A percentile compares a stretch with the other conserved stretches of the same genome.
These are phyloP conservation scores for Dorcoceras hygrometricum DNA, from an alignment of 257 asterid genomes.

Conservation along the genomic window DNA sequence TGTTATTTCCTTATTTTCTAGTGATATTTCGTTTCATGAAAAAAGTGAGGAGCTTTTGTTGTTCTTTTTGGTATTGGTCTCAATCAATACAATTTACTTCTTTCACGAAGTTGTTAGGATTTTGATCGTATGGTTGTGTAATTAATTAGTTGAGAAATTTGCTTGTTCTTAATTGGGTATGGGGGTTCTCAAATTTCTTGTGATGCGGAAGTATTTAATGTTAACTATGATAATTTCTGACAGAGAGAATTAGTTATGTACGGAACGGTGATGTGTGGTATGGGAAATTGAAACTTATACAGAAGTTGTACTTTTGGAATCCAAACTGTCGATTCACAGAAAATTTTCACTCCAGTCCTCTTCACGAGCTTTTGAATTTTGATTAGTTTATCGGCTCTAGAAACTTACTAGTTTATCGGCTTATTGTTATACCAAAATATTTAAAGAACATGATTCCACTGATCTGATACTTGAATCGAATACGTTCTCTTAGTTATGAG, in stretches of 20 bases:
- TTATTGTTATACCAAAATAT: no score
- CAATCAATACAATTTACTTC: slow-evolving; percentile 7
- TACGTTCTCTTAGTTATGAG: not conserved
- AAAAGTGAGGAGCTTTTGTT: no score
- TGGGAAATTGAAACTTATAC: slow-evolving; percentile 13
- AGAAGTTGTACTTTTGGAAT: not conserved
- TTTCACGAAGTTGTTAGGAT: slow-evolving; percentile 3
- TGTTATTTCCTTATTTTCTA: slow-evolving; percentile 5
- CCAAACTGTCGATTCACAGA: no score
- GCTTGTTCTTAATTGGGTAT: not conserved
- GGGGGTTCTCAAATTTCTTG: not conserved
- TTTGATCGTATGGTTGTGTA: not conserved
- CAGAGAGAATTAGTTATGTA: not conserved
- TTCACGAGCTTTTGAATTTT: not conserved
- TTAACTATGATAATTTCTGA: not conserved
- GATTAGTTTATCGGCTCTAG: not conserved
- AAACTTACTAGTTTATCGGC: no score
- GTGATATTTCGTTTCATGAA: not conserved
- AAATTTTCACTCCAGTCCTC: not conserved
- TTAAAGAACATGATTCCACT: not conserved
- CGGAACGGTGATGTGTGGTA: not conserved
- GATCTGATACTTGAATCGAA: not conserved
- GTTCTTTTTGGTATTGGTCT: no score
- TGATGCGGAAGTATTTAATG: not conserved
- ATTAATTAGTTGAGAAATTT: not conserved